Conservation (phyloP, 352 stramenopile species). For the Pythium graminicola region DNA sequence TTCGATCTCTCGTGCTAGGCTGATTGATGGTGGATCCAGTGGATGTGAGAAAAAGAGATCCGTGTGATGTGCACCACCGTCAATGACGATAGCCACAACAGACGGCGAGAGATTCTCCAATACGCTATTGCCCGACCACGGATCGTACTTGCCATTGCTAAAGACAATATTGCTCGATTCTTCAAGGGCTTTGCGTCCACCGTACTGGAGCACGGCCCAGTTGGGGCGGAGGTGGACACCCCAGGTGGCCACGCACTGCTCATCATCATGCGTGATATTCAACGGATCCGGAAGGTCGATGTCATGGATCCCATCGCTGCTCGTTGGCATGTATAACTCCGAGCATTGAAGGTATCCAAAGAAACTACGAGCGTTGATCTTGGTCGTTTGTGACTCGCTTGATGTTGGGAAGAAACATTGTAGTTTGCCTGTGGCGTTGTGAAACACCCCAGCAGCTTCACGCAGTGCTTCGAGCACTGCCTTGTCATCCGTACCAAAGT, state of each 20-base stretch:
- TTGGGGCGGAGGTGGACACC: conserved; percentile 53
- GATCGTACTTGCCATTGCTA: conserved; percentile 92
- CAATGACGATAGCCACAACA: conserved; percentile 62
- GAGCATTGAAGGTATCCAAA: conserved; percentile 78
- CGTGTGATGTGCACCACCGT: conserved; percentile 80
- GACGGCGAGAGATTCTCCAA: conserved; percentile 55
- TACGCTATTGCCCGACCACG: conserved; percentile 88
- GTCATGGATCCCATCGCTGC: conserved; percentile 73
- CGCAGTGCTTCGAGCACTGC: conserved; percentile 48
- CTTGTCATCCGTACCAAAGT: conserved; percentile 25
- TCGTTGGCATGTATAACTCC: conserved; percentile 68
- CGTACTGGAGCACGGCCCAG: conserved; percentile 69
- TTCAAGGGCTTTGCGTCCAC: conserved; percentile 45
- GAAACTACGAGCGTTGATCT: conserved; percentile 38
- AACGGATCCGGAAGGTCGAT: conserved; percentile 84
- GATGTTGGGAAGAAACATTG: conserved; percentile 47
- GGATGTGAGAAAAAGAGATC: conserved; percentile 90
- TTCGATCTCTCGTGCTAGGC: conserved; percentile 63
- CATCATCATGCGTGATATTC: conserved; percentile 58
- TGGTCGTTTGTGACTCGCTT: conserved; percentile 26
- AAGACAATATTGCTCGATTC: conserved; percentile 91
- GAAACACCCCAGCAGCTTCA: conserved; percentile 62
- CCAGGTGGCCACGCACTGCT: conserved; percentile 56
- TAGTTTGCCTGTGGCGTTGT: conserved; percentile 60
- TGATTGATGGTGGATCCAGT: conserved; percentile 72